Base-by-base conservation (phyloP, 257 asterid species). In the Forsythia suspensa region DNA sequence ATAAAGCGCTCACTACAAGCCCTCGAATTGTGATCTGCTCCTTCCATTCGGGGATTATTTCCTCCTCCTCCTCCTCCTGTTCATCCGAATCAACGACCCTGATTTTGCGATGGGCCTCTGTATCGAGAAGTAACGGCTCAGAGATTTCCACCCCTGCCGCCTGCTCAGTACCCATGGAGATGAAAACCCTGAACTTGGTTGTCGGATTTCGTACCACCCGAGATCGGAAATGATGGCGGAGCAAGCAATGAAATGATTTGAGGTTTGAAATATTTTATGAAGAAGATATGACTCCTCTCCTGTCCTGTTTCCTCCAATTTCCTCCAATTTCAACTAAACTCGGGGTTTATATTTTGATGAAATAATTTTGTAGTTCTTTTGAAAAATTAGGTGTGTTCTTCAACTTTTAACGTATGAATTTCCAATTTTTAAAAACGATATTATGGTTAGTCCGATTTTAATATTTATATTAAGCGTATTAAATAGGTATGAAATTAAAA, bases 1-100 rank as follows among this genome's bases (percentile, higher is more conserved):
- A 83, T 16, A 93, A n/a, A 34, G 97, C 97, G 81, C 99, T 91
- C 66, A 87, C 97, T 46, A 90, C 81, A 13, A 95, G 85, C 10
- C 99, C 97, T 82, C 99, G 88, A 76, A 95, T 75, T 55, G 99
- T 95, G 72, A 95, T 95, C 88, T 93, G 99, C 51, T 95, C 97
- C 75, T 89, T 93, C 99, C 99, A 95, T 11, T 82, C 90, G 0
- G 98, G 98, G 21, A 91, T 71, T 21, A 0, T 81, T 8, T n/a
- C n/a, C n/a, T n/a, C n/a, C n/a, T 52, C 87, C 8, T 78, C 72
- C 2, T 48, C 29, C 37, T 78, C 88, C 34, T 41, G 75, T 43
- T 79, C 87, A 71, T 73, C 80, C 16, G 76, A 52, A 16, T 80
- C 86, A 40, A 61, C 72, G 24, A 75, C 75, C 24, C 11, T 18